phyloP scores from a whole-genome alignment of 331 rosid genomes.

The Telfairia occidentalis region DNA sequence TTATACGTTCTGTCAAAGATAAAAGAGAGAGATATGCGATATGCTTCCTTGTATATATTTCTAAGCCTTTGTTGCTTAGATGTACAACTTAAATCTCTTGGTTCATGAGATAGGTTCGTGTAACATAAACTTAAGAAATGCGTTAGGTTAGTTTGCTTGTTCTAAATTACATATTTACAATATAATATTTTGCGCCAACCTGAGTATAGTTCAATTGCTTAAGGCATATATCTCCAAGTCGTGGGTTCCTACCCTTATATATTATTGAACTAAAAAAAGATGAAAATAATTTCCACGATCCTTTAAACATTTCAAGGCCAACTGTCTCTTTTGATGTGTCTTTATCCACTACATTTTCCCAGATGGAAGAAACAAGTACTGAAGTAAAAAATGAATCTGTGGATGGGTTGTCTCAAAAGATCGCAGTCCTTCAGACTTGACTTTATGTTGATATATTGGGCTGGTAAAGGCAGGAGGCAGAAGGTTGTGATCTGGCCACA shows the following conservation, averaged over 20 bases:
- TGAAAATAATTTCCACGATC: no score
- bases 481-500: background rate
- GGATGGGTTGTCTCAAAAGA: slow-evolving; percentile 45
- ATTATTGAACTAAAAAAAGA: no score
- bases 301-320: background rate
- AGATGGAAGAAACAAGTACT: slow-evolving; percentile 35
- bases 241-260: no score
- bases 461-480: slow-evolving; percentile 8
- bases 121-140: background rate
- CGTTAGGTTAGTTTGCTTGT: background rate
- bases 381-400: slow-evolving; percentile 45
- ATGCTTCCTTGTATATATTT: background rate
- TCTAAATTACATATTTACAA: no score
- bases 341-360: background rate
- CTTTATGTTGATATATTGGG: slow-evolving; percentile 11
- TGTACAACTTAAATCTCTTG: background rate
- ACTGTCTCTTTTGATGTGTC: background rate
- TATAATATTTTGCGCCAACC: no score
- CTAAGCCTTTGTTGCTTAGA: background rate
- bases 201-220: no score
- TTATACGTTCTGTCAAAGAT: background rate
- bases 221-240: no score
- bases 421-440: slow-evolving; percentile 37
- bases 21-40: background rate
- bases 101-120: background rate